phyloP scores from a whole-genome alignment of 1,139 yeast species.

The Pichia sp. region DNA sequence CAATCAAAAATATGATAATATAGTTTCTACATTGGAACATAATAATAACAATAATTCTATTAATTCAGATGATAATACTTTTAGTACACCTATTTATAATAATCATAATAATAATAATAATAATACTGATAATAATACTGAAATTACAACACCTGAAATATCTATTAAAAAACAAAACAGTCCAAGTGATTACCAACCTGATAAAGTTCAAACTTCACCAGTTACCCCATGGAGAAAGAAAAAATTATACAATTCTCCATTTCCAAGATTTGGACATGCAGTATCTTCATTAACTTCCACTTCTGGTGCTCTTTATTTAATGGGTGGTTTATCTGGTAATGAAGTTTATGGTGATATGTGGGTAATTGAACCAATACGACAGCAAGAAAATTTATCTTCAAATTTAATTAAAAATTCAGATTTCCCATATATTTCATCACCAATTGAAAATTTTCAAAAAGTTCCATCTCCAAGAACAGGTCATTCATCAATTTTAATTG shows the following conservation, averaged over 20 bases:
- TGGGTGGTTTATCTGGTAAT: slow-evolving; percentile 94
- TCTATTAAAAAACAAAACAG: not conserved
- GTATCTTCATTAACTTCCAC: slow-evolving; percentile 73
- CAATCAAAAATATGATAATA: no score
- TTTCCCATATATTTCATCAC: slow-evolving; percentile 47
- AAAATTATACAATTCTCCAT: slow-evolving; percentile 71
- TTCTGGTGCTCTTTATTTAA: slow-evolving; percentile 74
- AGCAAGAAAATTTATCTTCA: slow-evolving; percentile 22
- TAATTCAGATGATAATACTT: not conserved
- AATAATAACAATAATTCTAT: not conserved
- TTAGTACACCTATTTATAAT: not conserved
- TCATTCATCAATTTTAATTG: slow-evolving; percentile 86
- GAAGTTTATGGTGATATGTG: slow-evolving; percentile 94
- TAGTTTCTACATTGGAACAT: no score
- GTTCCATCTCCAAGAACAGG: slow-evolving; percentile 97
- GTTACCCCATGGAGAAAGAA: slow-evolving; percentile 67
- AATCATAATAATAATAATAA: no score
- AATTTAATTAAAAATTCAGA: not conserved
- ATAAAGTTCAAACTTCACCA: no score
- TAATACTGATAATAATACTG: not conserved
- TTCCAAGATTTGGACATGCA: slow-evolving; percentile 92
- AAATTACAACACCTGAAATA: not conserved
- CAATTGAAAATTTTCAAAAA: slow-evolving; percentile 60
- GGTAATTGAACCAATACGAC: slow-evolving; percentile 52
- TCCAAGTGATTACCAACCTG: no score